Evolutionary conservation across 257 asterid species (phyloP).

Genomic region (Nyctanthes arbortristis): DNA sequence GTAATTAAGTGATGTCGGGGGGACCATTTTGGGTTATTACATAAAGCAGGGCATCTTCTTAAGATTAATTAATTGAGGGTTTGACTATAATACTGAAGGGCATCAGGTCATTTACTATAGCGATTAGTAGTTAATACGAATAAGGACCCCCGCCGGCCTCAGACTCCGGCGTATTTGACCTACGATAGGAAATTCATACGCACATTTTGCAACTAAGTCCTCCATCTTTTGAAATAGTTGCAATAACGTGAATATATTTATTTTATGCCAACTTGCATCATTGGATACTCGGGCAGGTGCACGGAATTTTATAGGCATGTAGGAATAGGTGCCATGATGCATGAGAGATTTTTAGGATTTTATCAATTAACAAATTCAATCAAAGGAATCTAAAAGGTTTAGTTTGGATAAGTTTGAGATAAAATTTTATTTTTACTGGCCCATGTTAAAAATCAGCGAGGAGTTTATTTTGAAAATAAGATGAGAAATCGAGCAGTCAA

Average conservation of each 20-base stretch:
- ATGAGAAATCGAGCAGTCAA: too few relatives aligned
- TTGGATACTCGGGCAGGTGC: background rate
- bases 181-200: conserved; percentile 29
- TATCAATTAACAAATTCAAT: background rate
- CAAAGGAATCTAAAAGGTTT: background rate
- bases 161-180: conserved; percentile 28
- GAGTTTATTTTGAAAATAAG: too few relatives aligned
- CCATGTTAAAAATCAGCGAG: background rate
- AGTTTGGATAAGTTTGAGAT: background rate
- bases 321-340: conserved; percentile 2
- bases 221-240: background rate
- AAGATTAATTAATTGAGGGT: conserved; percentile 40
- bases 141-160: conserved; percentile 63
- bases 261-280: conserved; percentile 2
- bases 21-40: conserved; percentile 47
- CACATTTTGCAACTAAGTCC: conserved; percentile 6
- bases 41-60: conserved; percentile 40
- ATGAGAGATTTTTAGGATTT: conserved; percentile 2
- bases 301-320: conserved; percentile 4
- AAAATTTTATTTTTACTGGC: background rate
- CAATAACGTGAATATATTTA: conserved; percentile 2
- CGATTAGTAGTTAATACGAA: conserved; percentile 18
- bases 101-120: conserved; percentile 24
- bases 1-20: conserved; percentile 42
- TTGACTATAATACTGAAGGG: conserved; percentile 50